Evolutionary conservation across 2,329 filamentous ascomycete genomes (phyloP), one percentile per base, ranked within the genome.

Genomic region (Apiospora koreana): DNA sequence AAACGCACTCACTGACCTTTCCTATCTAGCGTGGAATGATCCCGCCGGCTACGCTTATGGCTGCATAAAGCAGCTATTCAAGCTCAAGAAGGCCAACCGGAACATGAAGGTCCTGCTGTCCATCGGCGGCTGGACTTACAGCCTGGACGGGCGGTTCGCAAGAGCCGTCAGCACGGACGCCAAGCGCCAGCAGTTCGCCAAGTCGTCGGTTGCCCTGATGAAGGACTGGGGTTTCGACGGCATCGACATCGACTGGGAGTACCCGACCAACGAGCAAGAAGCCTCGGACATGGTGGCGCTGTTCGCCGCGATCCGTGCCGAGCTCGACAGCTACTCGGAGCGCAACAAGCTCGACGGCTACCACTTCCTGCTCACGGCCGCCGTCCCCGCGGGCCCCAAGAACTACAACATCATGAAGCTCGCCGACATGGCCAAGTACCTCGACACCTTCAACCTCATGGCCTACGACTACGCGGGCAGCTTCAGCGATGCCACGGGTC

Each of bases 81-180:
- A 93, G 9, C 84, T 94, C 58, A 97, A 97, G 82, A 91, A 95
- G 79, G 80, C 86, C 70, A 91, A 97, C 79, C 90, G 94, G 21
- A 88, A 93, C 65, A 80, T 97, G 69, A 97, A 97, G 78, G 86
- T 92, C 1, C 84, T 97, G 28, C 86, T 97, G 4, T 93, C 89
- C 65, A 94, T 97, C 73, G 94, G 94, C 65, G 94, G 94, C 41
- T 97, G 92, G 92, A 94, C 93, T 0, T 96, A 93, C 81, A 94
- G 92, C 1, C 83, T 86, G 74, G 93, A 94, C 79, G 43, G 43
- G 18, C 66, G 66, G 8, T 95, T 97, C 78, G 85, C 92, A 0
- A 83, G 84, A 1, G 91, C 91, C 0, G 89, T 91, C 12, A 89
- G 88, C 71, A 92, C 91, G 0, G 85, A 86, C 0, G 81, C 84